These are phyloP conservation scores for Prunus mume DNA, from an alignment of 306 rosid species.

Conservation along the genomic window DNA sequence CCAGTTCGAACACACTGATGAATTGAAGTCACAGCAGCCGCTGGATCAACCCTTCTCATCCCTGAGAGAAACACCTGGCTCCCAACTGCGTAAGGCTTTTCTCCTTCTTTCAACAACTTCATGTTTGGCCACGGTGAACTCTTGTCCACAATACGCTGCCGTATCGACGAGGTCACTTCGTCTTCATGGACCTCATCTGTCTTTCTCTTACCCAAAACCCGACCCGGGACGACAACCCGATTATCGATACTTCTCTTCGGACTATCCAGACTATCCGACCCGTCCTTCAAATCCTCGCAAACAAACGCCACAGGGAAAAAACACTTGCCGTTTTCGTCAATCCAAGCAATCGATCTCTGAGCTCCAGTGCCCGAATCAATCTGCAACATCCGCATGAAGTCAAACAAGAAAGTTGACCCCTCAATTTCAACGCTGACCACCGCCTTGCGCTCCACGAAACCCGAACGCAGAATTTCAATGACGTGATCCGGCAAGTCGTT, in stretches of 20 bases:
- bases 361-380: constrained; percentile 33
- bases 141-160: constrained; percentile 26
- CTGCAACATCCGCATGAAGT: constrained; percentile 57
- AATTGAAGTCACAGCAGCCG: constrained; percentile 33
- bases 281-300: constrained; percentile 26
- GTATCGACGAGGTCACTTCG: constrained; percentile 48
- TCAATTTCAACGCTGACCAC: constrained; percentile 29
- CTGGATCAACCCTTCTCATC: constrained; percentile 25
- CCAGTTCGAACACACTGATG: constrained; percentile 37
- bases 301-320: constrained; percentile 52
- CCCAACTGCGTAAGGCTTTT: constrained; percentile 13
- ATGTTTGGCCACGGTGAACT: constrained; percentile 36
- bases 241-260: constrained; percentile 31
- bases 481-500: constrained; percentile 35
- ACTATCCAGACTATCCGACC: constrained; percentile 15
- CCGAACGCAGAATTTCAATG: constrained; percentile 25
- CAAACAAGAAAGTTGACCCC: constrained; percentile 39
- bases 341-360: constrained; percentile 65
- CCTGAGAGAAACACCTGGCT: constrained; percentile 32
- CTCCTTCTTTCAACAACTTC: constrained; percentile 31
- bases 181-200: constrained; percentile 14
- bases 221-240: constrained; percentile 17
- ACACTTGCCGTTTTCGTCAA: constrained; percentile 39
- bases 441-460: constrained; percentile 38
- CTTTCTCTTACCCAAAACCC: constrained; percentile 33